Base-by-base conservation (phyloP, 352 stramenopile genomes). In the Phytopythium kandeliae region DNA sequence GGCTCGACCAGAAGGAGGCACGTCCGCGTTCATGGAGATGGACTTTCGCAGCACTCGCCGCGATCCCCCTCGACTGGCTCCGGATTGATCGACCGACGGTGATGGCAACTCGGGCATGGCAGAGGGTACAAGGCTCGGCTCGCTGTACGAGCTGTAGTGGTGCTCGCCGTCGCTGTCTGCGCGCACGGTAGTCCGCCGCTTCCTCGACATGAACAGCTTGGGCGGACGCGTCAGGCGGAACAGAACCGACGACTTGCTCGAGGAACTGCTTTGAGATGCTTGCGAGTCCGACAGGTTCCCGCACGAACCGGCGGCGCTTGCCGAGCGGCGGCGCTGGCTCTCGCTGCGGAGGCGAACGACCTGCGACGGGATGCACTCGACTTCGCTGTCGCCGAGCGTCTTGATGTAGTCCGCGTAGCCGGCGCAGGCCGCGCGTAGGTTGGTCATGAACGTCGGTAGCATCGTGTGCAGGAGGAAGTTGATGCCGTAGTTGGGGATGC, bases 401-500 rank as follows among this genome's bases (percentile, higher is more conserved):
- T 78, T 68, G 38, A 59, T 65, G 48, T 78, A 86, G 9, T 60
- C 58, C 0, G 63, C 60, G 44, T 90, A 92, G 10, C 71, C 74
- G 17, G 65, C 55, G 38, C 81, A 92, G 10, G 78, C 77, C 24
- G 64, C 67, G 3, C 70, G 74, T 22, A 92, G 37, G 15, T 83
- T 63, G 22, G 61, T 78, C 62, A 92, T 71, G 60, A 88, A 89
- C 33, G 69, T 63, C 8, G 78, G 70, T 44, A 90, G 60, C 48
- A 69, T 70, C 10, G 63, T 69, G 19, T 63, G 63, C 22, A 92
- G 40, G 16, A 88, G 55, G 50, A 76, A 62, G 48, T 74, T 87
- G 31, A 92, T 56, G 37, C 74, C 55, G 35, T 85, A 88, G 40
- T 86, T 86, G 0, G 81, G 81, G 35, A 89, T 78, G 44, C 70